A percentile compares a stretch with the other conserved stretches of the same genome.
Conservation (phyloP, 2,329 filamentous ascomycete genomes). For the Harringtonia lauricola region DNA sequence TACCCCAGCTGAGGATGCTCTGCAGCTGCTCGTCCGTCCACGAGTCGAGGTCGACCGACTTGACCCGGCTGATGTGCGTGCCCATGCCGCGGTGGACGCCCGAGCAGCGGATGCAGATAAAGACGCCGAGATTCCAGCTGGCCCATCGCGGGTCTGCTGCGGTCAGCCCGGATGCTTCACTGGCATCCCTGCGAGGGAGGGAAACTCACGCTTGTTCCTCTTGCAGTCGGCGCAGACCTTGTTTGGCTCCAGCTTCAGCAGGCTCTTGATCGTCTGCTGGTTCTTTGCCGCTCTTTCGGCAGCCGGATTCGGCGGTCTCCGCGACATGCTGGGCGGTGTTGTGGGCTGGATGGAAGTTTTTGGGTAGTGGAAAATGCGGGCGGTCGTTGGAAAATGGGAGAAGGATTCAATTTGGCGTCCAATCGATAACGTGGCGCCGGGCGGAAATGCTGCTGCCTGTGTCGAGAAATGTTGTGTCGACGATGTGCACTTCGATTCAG, state of each 20-base stretch:
- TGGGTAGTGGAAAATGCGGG: not conserved
- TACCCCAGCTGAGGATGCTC: conserved; percentile 91
- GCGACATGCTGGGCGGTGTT: conserved; percentile 50
- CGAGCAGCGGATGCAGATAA: conserved; percentile 95
- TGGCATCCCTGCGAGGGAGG: not conserved
- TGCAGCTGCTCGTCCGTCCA: conserved; percentile 98
- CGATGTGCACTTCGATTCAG: too few relatives aligned
- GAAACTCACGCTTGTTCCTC: conserved; percentile 79
- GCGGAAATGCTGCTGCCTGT: too few relatives aligned
- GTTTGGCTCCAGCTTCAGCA: conserved; percentile 89
- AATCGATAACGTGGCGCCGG: too few relatives aligned
- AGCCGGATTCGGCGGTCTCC: conserved; percentile 64
- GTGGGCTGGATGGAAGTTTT: too few relatives aligned
- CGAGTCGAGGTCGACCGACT: conserved; percentile 93
- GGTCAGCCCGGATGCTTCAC: not conserved
- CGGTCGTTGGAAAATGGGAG: not conserved
- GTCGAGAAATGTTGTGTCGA: too few relatives aligned
- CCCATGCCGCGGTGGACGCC: conserved; percentile 98
- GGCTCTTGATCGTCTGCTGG: conserved; percentile 82
- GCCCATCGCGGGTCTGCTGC: conserved; percentile 87
- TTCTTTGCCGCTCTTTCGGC: conserved; percentile 89
- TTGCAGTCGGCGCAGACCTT: conserved; percentile 99
- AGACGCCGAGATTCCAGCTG: conserved; percentile 96
- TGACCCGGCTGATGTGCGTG: conserved; percentile 95
- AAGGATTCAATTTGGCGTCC: too few relatives aligned